Evolutionary conservation across 2,329 filamentous ascomycete species (phyloP), one percentile per base, ranked within the genome.

Genomic region (Apiospora marii): DNA sequence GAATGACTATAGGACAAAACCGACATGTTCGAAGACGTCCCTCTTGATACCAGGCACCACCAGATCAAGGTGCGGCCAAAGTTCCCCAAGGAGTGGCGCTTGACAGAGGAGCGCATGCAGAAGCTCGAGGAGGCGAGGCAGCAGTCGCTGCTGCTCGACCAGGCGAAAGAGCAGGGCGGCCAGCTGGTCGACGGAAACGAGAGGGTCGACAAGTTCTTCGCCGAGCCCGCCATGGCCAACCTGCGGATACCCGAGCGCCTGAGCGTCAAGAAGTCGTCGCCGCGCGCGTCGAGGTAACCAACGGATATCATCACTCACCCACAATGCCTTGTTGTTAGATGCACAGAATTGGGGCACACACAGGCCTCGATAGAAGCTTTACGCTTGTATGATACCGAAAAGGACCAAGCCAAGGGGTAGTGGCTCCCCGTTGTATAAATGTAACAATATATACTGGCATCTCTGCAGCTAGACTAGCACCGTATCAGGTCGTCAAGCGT

Each of bases 11-110:
- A 91, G 86, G 92, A 98, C 80, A 86, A 88, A 34, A 89, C 85
- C 49, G 96, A 99, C 77, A 93, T 89, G 14, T 98, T 98, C 79
- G 92, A 92, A 76, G 96, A 99, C 81, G 84, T 99, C 43, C 96
- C 96, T 2, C 88, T 98, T 68, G 95, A 99, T 80, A 92, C 94
- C 73, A 89, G 96, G 78, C 96, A 98, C 83, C 92, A 96, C 85
- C 92, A 89, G 79, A 87, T 89, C 74, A 93, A 92, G 85, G 82
- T 82, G 58, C 90, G 89, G 80, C 87, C 90, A 71, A 88, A 86
- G 75, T 98, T 98, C 83, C 96, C 96, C 2, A 88, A 90, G 77
- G 90, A 91, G 76, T 99, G 96, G 96, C 89, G 88, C 73, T 84
- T 99, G 87, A 95, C 93, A 1, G 84, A 89, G 67, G 87, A 93